phyloP scores from a whole-genome alignment of 495 filamentous ascomycete genomes.

The Penicillium bovifimosum region DNA sequence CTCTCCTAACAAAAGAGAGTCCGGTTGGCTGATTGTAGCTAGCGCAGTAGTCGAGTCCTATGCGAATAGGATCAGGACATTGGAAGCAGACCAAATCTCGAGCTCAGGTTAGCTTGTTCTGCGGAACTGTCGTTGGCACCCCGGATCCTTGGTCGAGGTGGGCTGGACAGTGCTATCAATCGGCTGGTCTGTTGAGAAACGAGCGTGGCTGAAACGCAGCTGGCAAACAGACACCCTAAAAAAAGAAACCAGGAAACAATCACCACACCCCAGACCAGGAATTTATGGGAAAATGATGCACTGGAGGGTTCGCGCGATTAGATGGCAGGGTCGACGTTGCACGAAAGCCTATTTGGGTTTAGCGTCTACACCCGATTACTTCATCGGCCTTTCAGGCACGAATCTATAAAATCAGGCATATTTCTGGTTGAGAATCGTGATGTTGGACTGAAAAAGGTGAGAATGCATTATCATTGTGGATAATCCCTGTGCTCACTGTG shows the following conservation, averaged over 20 bases:
- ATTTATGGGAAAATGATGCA: constrained; percentile 4
- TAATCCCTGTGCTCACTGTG: not conserved
- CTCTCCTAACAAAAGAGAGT: not conserved
- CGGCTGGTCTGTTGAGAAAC: constrained; percentile 6
- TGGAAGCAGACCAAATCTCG: not conserved
- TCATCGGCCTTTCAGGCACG: constrained; percentile 3
- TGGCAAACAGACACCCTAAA: constrained; percentile 1
- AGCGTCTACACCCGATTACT: constrained; percentile 6
- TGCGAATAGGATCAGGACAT: constrained; percentile 8
- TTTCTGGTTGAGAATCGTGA: not conserved
- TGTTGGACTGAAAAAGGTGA: not conserved
- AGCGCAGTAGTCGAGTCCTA: constrained; percentile 2
- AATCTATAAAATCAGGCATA: not conserved
- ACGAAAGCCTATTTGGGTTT: constrained; percentile 4
- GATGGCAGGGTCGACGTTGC: constrained; percentile 16
- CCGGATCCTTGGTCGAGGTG: not conserved
- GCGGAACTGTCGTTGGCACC: constrained; percentile 3
- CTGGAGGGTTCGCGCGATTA: constrained; percentile 1
- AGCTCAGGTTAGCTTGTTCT: not conserved
- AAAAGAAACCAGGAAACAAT: constrained; percentile 6
- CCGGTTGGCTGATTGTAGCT: not conserved
- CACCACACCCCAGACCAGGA: constrained; percentile 6
- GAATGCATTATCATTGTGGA: not conserved
- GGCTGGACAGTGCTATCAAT: not conserved
- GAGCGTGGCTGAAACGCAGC: constrained; percentile 7